phyloP scores from a whole-genome alignment of 208 protist species.

The Leishmania aethiopica region DNA sequence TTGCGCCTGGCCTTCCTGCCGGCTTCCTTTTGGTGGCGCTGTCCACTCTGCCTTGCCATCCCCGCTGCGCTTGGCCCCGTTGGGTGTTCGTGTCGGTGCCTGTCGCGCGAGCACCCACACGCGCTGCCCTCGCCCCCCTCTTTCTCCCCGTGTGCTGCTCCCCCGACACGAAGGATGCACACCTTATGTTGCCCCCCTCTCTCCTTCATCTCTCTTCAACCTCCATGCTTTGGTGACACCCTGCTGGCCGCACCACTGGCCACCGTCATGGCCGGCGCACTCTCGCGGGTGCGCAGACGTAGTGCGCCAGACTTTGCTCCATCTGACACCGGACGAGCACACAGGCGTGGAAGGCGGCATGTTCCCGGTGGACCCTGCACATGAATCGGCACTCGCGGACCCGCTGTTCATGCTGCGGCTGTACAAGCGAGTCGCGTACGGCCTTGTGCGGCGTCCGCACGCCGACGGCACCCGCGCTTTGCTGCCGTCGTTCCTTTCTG shows the following conservation, averaged over 20 bases:
- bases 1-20: background rate
- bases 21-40: background rate
- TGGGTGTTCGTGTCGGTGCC: background rate
- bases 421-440: conserved; percentile 47
- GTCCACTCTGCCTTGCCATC: background rate
- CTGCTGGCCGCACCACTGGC: background rate
- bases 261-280: background rate
- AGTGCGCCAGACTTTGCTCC: background rate
- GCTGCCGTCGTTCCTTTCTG: conserved; percentile 27
- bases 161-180: background rate
- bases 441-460: conserved; percentile 30
- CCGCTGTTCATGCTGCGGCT: conserved; percentile 55
- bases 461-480: conserved; percentile 1
- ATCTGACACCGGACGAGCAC: background rate
- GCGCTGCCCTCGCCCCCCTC: background rate
- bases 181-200: background rate
- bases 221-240: background rate
- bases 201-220: conserved; percentile 4
- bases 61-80: background rate
- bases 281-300: background rate
- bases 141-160: background rate
- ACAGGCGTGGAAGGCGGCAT: background rate
- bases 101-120: background rate
- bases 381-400: conserved; percentile 29
- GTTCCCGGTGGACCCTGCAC: conserved; percentile 1